Evolutionary conservation across 2,329 filamentous ascomycete genomes (phyloP), one percentile per base, ranked within the genome.

Genomic region (Paraphoma chrysanthemicola): DNA sequence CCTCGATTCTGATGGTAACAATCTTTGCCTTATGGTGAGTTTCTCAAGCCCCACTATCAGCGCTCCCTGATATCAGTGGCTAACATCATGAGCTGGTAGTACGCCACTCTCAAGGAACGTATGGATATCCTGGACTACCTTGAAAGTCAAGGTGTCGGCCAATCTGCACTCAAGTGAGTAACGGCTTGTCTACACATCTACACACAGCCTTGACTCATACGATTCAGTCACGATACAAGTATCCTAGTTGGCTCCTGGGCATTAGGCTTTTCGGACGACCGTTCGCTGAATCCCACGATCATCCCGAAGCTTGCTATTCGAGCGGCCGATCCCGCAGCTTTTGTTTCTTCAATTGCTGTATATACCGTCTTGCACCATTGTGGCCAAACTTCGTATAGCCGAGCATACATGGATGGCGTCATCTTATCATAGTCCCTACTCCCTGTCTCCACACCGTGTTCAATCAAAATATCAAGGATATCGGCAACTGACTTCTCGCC

Each of bases 91-190:
- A 33, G 33, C 3, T 36, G n/a, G 2, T 14, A 64, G 59, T 33
- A 39, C 47, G 57, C 59, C n/a, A 45, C 50, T 39, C 6, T 12
- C 2, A 16, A 51, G 18, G n/a, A 11, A 6, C 56, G 62, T 0
- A 6, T 44, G n/a, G 62, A 63, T 11, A 29, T 65, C 8, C 30
- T 65, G 3, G 30, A 57, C 39, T 63, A 60, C 44, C 39, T 65
- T 18, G 55, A 60, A 18, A 55, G 16, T 30, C 60, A 65, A 48
- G 60, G 62, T 11, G 44, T 63, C 6, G 59, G 60, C 0, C 18
- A 51, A 23, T 54, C 51, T 17, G 48, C 31, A 11, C 46, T 56
- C 4, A 56, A 59, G 62, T 63, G 44, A 53, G 57, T 39, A 16
- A 44, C 44, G 16, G 12, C 14, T 36, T 12, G 28, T 14, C 2